Conservation (phyloP, 805 yeast genomes). For the Metschnikowia anglica region DNA sequence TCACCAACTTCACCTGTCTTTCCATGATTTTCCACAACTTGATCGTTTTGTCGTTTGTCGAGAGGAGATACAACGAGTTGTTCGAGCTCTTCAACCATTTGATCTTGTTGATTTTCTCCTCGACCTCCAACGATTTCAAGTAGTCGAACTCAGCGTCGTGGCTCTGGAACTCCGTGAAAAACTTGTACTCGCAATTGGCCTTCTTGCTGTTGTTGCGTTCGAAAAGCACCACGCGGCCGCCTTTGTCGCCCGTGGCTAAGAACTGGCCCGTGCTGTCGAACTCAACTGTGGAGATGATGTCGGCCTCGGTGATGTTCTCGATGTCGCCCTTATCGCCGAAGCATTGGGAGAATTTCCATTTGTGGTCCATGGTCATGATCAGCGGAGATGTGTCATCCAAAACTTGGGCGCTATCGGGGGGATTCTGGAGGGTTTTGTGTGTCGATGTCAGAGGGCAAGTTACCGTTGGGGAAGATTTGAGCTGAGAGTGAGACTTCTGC, state of each 20-base stretch:
- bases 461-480: too few species aligned
- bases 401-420: background rate
- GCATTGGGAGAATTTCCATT: slow-evolving; percentile 92
- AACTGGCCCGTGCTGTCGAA: slow-evolving; percentile 94
- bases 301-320: slow-evolving; percentile 94
- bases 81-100: slow-evolving; percentile 91
- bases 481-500: too few species aligned
- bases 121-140: slow-evolving; percentile 91
- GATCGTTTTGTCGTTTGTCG: slow-evolving; percentile 97
- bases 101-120: slow-evolving; percentile 96
- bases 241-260: slow-evolving; percentile 97
- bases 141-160: slow-evolving; percentile 99
- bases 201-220: slow-evolving; percentile 78
- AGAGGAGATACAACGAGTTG: slow-evolving; percentile 83
- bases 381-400: background rate
- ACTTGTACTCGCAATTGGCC: slow-evolving; percentile 79
- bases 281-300: slow-evolving; percentile 94
- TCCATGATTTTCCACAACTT: slow-evolving; percentile 96
- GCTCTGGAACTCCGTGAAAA: slow-evolving; percentile 94
- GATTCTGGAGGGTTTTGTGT: too few species aligned
- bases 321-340: slow-evolving; percentile 98
- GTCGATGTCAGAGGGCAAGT: too few species aligned
- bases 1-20: slow-evolving; percentile 85
- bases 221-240: slow-evolving; percentile 95
- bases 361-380: slow-evolving; percentile 30